Evolutionary conservation across 1,139 yeast species (phyloP).

Genomic region (Pichiaceae sp.): DNA sequence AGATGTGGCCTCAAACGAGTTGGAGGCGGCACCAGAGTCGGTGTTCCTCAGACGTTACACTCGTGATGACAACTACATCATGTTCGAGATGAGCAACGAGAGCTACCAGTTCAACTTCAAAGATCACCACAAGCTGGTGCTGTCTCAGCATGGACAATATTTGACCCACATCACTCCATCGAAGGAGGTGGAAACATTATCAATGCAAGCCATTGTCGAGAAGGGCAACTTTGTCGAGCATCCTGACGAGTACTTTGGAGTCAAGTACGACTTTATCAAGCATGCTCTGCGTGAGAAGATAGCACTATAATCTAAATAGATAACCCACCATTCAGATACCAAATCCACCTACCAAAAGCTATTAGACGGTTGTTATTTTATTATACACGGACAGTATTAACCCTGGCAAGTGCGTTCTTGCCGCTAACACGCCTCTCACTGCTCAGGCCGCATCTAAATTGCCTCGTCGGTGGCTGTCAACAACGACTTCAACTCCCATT

Average conservation of each 20-base stretch:
- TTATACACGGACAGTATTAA: too few species aligned
- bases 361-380: too few species aligned
- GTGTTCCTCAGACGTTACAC: conserved; percentile 71
- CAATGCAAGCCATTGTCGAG: conserved; percentile 50
- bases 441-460: conserved; percentile 13
- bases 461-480: conserved; percentile 70
- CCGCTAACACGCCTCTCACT: too few species aligned
- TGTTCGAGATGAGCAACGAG: conserved; percentile 93
- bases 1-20: conserved; percentile 43
- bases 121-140: conserved; percentile 84
- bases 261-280: conserved; percentile 30
- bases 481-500: conserved; percentile 86
- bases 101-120: conserved; percentile 89
- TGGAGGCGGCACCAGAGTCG: conserved; percentile 18
- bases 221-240: conserved; percentile 56
- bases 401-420: too few species aligned
- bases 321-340: too few species aligned
- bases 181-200: conserved; percentile 63
- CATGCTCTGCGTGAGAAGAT: conserved; percentile 23
- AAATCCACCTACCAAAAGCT: too few species aligned
- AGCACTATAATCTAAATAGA: conserved; percentile 13
- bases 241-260: conserved; percentile 45
- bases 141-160: conserved; percentile 67
- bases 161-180: conserved; percentile 79
- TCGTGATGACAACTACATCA: conserved; percentile 68